phyloP scores from a whole-genome alignment of 345 rosid species.

The Combretum micranthum region DNA sequence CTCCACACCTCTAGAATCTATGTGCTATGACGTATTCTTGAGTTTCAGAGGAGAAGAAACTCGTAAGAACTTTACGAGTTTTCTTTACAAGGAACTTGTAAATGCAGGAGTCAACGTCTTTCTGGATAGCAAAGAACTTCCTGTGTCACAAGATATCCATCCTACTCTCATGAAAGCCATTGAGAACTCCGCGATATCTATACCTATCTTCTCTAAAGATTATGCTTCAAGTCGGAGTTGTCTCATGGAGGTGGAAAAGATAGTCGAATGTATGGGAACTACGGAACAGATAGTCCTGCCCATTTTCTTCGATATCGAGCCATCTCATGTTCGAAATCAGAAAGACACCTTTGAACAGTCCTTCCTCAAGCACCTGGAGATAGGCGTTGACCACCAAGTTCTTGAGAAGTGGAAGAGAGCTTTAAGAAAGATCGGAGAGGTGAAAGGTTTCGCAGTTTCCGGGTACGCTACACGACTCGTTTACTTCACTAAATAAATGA shows the following conservation, averaged over 20 bases:
- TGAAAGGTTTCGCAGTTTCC: not conserved
- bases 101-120: not conserved
- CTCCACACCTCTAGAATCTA: too few relatives aligned
- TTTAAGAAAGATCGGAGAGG: not conserved
- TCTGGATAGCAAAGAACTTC: not conserved
- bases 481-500: too few relatives aligned
- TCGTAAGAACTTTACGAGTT: not conserved
- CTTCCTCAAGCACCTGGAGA: not conserved
- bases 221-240: not conserved
- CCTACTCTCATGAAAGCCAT: not conserved
- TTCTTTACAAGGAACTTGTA: not conserved
- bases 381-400: not conserved
- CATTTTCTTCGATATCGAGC: not conserved
- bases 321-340: not conserved
- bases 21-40: not conserved
- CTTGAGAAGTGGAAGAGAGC: not conserved
- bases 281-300: not conserved
- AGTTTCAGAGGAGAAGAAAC: not conserved
- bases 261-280: fast-evolving
- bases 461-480: too few relatives aligned
- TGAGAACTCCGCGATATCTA: not conserved
- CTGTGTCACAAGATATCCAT: not conserved
- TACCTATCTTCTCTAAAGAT: not conserved
- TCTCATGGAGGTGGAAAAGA: slow-evolving; percentile 2
- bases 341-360: not conserved